Evolutionary conservation across 352 stramenopile genomes (phyloP).

Genomic region (Globisporangium rhizosaccharum): DNA sequence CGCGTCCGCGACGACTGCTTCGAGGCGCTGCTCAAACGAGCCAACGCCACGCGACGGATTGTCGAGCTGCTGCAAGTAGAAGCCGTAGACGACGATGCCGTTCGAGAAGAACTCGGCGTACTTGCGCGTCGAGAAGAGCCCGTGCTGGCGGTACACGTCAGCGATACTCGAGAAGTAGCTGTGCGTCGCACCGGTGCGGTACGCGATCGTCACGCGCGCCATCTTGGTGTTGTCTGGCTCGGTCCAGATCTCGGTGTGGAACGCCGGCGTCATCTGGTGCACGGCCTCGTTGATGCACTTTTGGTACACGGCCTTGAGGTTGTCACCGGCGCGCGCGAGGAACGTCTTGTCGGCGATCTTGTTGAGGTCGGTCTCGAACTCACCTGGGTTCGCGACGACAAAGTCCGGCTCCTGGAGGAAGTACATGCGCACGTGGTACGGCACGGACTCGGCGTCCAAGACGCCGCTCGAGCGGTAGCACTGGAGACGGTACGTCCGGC

Average conservation of each 20-base stretch:
- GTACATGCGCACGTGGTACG: conserved; percentile 83
- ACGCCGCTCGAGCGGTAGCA: conserved; percentile 82
- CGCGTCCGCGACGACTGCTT: conserved; percentile 56
- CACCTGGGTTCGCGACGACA: conserved; percentile 42
- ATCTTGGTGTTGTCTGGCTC: conserved; percentile 74
- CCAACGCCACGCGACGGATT: conserved; percentile 39
- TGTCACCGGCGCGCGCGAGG: conserved; percentile 52
- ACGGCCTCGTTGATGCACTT: conserved; percentile 67
- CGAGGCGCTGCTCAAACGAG: conserved; percentile 64
- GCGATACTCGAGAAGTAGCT: conserved; percentile 86
- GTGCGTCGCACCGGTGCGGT: conserved; percentile 70
- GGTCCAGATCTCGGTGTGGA: conserved; percentile 75
- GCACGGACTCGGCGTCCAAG: conserved; percentile 62
- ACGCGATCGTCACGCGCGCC: conserved; percentile 73
- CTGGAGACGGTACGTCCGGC: conserved; percentile 71
- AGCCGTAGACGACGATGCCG: conserved; percentile 78
- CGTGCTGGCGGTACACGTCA: conserved; percentile 80
- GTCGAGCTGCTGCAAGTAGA: conserved; percentile 78
- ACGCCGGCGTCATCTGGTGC: conserved; percentile 70
- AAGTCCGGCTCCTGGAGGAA: conserved; percentile 76
- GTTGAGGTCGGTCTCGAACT: conserved; percentile 72
- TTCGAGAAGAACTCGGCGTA: conserved; percentile 86
- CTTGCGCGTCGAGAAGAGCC: conserved; percentile 78
- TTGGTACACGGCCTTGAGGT: conserved; percentile 76
- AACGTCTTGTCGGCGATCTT: conserved; percentile 76